Conservation (phyloP, 1,139 yeast genomes). For the Trichomonascaceae sp. region DNA sequence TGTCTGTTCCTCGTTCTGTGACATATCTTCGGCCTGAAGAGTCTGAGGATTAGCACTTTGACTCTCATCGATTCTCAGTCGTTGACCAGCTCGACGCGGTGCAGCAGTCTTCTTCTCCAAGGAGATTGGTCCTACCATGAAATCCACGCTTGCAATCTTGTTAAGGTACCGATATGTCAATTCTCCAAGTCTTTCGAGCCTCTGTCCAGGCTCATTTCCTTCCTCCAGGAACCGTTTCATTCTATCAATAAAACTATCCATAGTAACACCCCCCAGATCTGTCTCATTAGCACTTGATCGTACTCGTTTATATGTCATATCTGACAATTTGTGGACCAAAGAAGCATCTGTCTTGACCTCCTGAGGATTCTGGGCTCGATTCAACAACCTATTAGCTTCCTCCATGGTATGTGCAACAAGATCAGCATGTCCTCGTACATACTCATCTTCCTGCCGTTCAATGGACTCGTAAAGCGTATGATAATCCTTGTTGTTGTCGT, state of each 20-base stretch:
- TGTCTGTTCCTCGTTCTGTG: constrained; percentile 28
- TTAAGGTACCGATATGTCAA: constrained; percentile 44
- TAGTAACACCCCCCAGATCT: constrained; percentile 13
- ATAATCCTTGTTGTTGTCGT: constrained; percentile 4
- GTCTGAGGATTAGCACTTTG: constrained; percentile 48
- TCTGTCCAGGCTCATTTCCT: constrained; percentile 1
- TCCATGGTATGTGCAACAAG: constrained; percentile 2
- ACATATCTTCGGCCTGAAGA: constrained; percentile 47
- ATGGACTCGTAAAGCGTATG: neutral
- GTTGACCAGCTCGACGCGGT: constrained; percentile 1
- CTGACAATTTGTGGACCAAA: constrained; percentile 9
- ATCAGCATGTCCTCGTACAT: constrained; percentile 5
- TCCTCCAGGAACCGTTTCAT: constrained; percentile 1
- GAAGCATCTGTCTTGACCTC: constrained; percentile 16
- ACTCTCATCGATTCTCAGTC: constrained; percentile 20
- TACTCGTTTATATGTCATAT: constrained; percentile 9
- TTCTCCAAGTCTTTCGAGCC: constrained; percentile 43
- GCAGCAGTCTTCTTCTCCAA: constrained; percentile 9
- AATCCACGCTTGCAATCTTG: constrained; percentile 50
- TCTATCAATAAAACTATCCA: constrained; percentile 7
- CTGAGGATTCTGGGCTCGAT: constrained; percentile 14
- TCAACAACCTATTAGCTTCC: constrained; percentile 11
- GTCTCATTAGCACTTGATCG: constrained; percentile 9
- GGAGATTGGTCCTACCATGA: constrained; percentile 61
- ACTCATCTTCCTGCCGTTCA: constrained; percentile 2